Base-by-base conservation (phyloP, 148 eudicot species). In the Rhododendron molle region DNA sequence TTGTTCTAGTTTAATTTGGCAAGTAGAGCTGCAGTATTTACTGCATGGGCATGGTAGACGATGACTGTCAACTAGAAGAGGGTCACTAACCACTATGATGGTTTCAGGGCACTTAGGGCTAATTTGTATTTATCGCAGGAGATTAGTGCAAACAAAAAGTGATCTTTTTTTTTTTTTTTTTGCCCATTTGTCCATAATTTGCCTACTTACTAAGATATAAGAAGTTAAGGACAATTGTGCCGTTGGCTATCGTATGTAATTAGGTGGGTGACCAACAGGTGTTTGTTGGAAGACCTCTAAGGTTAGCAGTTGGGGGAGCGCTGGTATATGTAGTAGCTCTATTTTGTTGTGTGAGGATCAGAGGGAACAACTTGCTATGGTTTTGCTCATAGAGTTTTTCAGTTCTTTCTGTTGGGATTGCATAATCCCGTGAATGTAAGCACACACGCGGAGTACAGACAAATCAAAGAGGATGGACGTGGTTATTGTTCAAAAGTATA, bases 221-320 rank as follows among this genome's bases (percentile, higher is more conserved):
- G n/a, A 69, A 44, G 43, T 49, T 6, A 60, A 60, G 79, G n/a
- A 20, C 30, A 72, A 30, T 47, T 28, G 46, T 50, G 60, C 44
- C 21, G 16, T 32, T 16, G 21, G 10, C 49, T 4, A 8, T 21
- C 2, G 9, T 20, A 58, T 81, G 13, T 60, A 28, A 54, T 54
- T 30, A 34, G 69, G 15, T 52, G 69, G 26, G 44, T 56, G 40
- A 81, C 43, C 18, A 20, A 16, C 50, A 72, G 85, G 54, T 83
- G 85, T 73, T 74, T 74, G 81, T 84, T 84, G 21, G 26, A 84
- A 84, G 67, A 52, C 80, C 80, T 74, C 32, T 50, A 23, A 72
- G 47, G 9, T 11, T 34, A 10, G 32, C 23, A 71, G 20, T 74
- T 52, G 20, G 56, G 76, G 71, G 71, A 7, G 3, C 26, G 11